Base-by-base conservation (phyloP, 805 yeast species). In the Cephaloascus albidus region DNA sequence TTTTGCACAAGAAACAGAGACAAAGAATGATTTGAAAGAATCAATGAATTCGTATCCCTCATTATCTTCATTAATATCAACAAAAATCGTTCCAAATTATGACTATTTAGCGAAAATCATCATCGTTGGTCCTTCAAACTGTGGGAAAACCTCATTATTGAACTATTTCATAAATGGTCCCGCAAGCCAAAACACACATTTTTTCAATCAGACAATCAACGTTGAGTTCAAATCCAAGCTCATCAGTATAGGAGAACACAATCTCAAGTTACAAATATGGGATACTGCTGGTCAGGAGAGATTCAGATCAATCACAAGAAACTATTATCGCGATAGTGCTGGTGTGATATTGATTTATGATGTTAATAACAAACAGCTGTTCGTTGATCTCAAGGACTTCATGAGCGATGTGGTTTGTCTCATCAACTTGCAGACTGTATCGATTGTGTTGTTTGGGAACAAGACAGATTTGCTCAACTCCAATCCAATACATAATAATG, bases 101-200 rank as follows among this genome's bases (percentile, higher is more conserved):
- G 66, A 60, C 41, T 60, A 60, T 39, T 50, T 60, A 26, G 63
- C 65, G 34, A 60, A 60, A 39, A 52, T 60, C 36, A 61, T 60
- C 27, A 49, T 68, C 28, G 58, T 69, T 45, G 74, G 74, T 10
- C 67, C 73, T 17, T 63, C 70, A 6, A 74, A 74, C 36, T 59
- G 65, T 35, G 74, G 74, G 39, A 68, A 68, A 48, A 67, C 74
- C 14, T 68, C 72, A 31, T 50, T 68, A 28, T 50, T 68, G 41
- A 69, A 69, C 41, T 49, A 68, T 42, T 65, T 68, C 41, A 56
- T 61, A 18, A 45, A 53, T 37, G 61, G 58, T 16, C 57, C 56
- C 19, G 61, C 61, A 54, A 44, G 12, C 57, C 44, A 6, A 18
- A 20, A n/a, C 5, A 10, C 8, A 36, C 15, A 14, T 36, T 20